Conservation (phyloP, 441 rosid species). For the Croton laevigatus region DNA sequence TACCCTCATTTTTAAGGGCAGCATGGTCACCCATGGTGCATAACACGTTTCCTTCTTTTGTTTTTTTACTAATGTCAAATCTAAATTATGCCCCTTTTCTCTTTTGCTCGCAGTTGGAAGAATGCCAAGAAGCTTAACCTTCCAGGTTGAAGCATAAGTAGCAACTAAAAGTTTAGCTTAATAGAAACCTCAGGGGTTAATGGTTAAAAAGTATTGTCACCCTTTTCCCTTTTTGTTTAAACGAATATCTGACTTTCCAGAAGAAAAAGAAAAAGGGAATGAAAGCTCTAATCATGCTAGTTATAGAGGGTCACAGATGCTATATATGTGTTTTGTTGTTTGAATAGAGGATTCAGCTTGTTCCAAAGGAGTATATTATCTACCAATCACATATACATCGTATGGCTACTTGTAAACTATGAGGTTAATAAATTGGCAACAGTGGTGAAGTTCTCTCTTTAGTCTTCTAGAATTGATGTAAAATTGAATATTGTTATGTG, state of each 20-base stretch:
- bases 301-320: not conserved
- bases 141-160: conserved; percentile 28
- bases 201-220: not conserved
- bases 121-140: conserved; percentile 34
- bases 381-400: not conserved
- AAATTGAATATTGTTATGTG: not conserved
- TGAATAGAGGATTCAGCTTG: not conserved
- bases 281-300: not conserved
- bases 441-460: not conserved
- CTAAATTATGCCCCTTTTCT: not conserved
- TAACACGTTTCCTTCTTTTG: not conserved
- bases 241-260: not conserved
- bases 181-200: not conserved
- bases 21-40: too few relatives aligned
- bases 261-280: not conserved
- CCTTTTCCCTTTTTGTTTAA: not conserved
- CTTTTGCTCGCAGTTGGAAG: conserved; percentile 33
- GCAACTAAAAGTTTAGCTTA: not conserved
- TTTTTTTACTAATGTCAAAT: not conserved
- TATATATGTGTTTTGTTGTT: not conserved
- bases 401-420: not conserved
- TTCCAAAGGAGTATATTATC: not conserved
- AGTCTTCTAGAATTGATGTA: not conserved
- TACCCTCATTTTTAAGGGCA: not conserved
- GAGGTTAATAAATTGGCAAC: not conserved